Base-by-base conservation (phyloP, 2,329 filamentous ascomycete species). In the Stagonosporopsis chrysanthemi region DNA sequence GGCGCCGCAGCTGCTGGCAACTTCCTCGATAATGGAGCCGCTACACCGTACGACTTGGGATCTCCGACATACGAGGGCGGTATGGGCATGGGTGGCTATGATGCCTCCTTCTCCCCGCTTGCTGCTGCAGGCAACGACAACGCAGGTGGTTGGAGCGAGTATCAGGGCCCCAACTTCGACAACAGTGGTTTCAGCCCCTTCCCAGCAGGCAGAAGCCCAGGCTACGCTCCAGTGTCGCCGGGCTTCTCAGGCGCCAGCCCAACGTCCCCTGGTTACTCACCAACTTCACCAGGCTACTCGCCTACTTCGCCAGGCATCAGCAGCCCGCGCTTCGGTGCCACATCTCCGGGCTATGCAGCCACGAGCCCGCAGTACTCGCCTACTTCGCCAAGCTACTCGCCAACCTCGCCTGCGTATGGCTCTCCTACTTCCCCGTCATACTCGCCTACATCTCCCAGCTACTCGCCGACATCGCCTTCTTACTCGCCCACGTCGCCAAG, bases 21-120 rank as follows among this genome's bases (percentile, higher is more conserved):
- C 55, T 87, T 89, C 59, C 83, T 89, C 42, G 81, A 83, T 43
- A 90, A 90, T 59, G 95, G 95, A 66, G 91, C 92, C 52, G 91
- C 92, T 39, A 99, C 95, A 8, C 96, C 96, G 1, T 99, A 99
- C 78, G 95, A 98, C 73, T 81, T 83, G 61, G 85, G 83, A 33
- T 88, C 86, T 14, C 87, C 87, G 9, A 83, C 86, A 71, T 82
- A 85, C 61, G 86, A 88, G 65, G 84, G 79, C 49, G 81, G 81
- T 28, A 85, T 83, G 68, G 80, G 88, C 23, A 90, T 90, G 40
- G 80, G 82, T 28, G 83, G 86, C 60, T 72, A 84, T 53, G 84
- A 85, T 60, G 83, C 85, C 28, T 80, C 80, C 35, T 89, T 88
- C 83, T 95, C 91, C 31, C 91, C 91, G 46, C 92, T 95, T 70